These are phyloP conservation scores for Acmispon strigosus DNA, from an alignment of 306 rosid genomes.

Conservation along the genomic window DNA sequence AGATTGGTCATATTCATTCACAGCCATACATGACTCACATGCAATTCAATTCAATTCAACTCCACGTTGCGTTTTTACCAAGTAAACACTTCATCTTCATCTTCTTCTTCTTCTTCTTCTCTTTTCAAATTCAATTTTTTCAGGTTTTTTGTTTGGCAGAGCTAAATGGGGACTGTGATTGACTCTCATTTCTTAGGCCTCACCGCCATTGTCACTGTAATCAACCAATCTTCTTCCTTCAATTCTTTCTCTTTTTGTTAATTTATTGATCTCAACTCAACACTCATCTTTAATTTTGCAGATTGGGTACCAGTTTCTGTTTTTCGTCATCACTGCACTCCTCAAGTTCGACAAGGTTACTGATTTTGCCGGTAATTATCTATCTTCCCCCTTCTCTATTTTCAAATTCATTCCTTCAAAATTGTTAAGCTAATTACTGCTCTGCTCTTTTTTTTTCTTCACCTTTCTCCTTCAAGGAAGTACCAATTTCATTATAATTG, in stretches of 20 bases:
- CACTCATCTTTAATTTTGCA: slow-evolving; percentile 16
- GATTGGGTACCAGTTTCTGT: slow-evolving; percentile 69
- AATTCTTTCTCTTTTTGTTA: no score
- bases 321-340: slow-evolving; percentile 86
- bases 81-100: background rate
- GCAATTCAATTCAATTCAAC: no score
- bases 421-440: no score
- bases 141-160: no score
- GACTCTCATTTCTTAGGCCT: slow-evolving; percentile 81
- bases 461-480: slow-evolving; percentile 45
- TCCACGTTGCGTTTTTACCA: no score
- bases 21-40: no score
- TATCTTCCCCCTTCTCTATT: background rate
- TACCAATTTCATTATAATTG: slow-evolving; percentile 79
- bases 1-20: no score
- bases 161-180: slow-evolving; percentile 57
- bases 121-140: background rate
- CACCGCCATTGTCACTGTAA: slow-evolving; percentile 85
- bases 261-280: no score
- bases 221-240: background rate
- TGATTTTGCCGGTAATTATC: slow-evolving; percentile 81
- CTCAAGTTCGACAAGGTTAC: slow-evolving; percentile 91
- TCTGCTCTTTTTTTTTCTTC: no score
- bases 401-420: background rate
- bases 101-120: background rate